These are phyloP conservation scores for Botrytis hyacinthi DNA, from an alignment of 2,329 filamentous ascomycete genomes.

Conservation along the genomic window DNA sequence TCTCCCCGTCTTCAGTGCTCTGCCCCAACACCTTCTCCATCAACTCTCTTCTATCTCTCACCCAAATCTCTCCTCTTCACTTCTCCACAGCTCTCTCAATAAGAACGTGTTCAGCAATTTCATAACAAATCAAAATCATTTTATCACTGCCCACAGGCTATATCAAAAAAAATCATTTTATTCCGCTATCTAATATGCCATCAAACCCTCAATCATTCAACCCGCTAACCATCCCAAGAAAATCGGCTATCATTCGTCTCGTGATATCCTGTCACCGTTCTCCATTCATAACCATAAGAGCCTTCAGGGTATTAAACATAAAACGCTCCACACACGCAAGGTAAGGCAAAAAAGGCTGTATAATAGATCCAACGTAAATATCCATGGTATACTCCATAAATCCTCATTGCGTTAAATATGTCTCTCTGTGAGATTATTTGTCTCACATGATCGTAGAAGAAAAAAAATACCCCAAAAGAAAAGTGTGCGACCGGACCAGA, in stretches of 20 bases:
- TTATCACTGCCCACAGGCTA: background rate
- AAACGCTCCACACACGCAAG: slow-evolving; percentile 4
- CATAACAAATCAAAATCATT: background rate
- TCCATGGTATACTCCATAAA: slow-evolving; percentile 11
- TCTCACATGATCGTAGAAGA: background rate
- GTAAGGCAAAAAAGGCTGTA: background rate
- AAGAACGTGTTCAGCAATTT: background rate
- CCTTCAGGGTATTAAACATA: slow-evolving; percentile 15
- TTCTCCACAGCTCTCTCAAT: background rate
- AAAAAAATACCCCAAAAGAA: background rate
- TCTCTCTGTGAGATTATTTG: background rate
- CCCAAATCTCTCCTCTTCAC: background rate
- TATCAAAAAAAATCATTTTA: background rate
- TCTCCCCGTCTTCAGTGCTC: background rate
- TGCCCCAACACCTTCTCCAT: background rate
- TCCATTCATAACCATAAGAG: slow-evolving; percentile 2
- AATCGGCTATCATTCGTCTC: background rate
- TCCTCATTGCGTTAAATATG: background rate
- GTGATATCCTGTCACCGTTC: background rate
- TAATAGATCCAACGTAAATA: background rate
- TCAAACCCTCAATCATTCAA: background rate
- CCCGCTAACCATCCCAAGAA: background rate
- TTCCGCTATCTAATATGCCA: background rate
- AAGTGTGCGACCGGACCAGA: background rate
- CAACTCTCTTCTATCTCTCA: background rate